Percentiles rank a stretch among this genome's conserved stretches.
Evolutionary conservation across 2,329 filamentous ascomycete species (phyloP).

Genomic region (Penicillium sp.): DNA sequence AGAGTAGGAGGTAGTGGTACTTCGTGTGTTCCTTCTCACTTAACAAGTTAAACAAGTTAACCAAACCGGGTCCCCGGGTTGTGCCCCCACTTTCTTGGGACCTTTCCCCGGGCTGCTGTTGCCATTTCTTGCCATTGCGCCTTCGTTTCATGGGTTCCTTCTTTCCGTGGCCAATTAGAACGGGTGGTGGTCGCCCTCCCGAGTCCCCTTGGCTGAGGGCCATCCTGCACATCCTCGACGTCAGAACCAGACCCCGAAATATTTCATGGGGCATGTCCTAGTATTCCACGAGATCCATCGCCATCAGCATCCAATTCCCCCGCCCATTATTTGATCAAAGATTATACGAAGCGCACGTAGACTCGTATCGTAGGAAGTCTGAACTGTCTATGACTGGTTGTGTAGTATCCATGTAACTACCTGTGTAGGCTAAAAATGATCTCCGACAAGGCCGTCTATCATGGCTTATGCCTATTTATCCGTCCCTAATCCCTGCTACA

Average conservation of each 20-base stretch:
- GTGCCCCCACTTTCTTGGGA: not conserved
- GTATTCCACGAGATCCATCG: not conserved
- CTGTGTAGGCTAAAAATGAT: not conserved
- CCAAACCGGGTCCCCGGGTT: not conserved
- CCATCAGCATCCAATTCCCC: not conserved
- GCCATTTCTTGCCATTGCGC: not conserved
- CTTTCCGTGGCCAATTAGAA: not conserved
- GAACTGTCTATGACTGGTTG: too few relatives aligned
- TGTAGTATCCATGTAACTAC: too few relatives aligned
- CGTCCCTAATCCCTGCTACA: not conserved
- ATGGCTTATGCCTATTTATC: not conserved
- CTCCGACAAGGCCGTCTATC: not conserved
- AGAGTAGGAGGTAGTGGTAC: too few relatives aligned
- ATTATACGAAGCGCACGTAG: too few relatives aligned
- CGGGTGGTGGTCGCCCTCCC: not conserved
- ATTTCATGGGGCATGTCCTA: not conserved
- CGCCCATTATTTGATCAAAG: not conserved
- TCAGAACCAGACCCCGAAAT: not conserved
- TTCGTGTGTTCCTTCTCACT: too few relatives aligned
- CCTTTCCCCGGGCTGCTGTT: slow-evolving; percentile 6
- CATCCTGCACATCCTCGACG: not conserved
- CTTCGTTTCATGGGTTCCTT: not conserved
- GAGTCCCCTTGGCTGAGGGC: not conserved
- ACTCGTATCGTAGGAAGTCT: too few relatives aligned
- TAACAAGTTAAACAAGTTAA: too few relatives aligned